Percentiles rank a stretch among this genome's conserved stretches.
Evolutionary conservation across 495 filamentous ascomycete species (phyloP).

Genomic region (Penicillium silybi): DNA sequence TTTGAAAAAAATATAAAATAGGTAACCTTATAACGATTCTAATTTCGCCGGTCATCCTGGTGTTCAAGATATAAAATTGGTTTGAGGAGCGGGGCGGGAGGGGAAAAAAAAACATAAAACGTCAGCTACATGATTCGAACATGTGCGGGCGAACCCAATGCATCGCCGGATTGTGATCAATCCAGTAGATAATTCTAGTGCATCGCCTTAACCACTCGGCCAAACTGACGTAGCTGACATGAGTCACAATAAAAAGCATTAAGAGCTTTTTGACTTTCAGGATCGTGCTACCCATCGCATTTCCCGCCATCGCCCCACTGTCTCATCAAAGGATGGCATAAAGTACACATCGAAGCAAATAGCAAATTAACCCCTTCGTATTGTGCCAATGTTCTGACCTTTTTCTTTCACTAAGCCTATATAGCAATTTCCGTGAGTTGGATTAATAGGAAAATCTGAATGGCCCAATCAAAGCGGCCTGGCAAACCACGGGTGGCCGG

Average conservation of each 20-base stretch:
- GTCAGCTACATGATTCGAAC: neutral
- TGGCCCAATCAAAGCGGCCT: conserved; percentile 3
- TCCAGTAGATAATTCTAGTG: neutral
- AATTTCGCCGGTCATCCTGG: neutral
- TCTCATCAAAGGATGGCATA: no score
- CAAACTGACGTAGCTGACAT: neutral
- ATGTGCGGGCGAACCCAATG: neutral
- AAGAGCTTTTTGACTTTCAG: no score
- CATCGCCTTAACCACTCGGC: neutral
- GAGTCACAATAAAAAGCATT: no score
- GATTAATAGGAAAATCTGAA: neutral
- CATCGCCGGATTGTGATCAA: neutral
- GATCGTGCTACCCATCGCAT: no score
- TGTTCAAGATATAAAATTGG: neutral
- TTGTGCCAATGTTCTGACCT: no score
- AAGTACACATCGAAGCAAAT: no score
- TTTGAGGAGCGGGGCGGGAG: neutral
- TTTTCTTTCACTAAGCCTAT: no score
- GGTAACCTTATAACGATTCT: no score
- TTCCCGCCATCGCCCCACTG: no score
- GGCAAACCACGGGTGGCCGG: neutral
- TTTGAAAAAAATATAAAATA: no score
- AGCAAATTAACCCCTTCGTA: no score
- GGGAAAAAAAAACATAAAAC: neutral
- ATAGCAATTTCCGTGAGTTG: neutral